Percentiles rank a stretch among this genome's conserved stretches.
Evolutionary conservation across 129 eudicot genomes (phyloP).

Genomic region (Flaveria ramosissima): DNA sequence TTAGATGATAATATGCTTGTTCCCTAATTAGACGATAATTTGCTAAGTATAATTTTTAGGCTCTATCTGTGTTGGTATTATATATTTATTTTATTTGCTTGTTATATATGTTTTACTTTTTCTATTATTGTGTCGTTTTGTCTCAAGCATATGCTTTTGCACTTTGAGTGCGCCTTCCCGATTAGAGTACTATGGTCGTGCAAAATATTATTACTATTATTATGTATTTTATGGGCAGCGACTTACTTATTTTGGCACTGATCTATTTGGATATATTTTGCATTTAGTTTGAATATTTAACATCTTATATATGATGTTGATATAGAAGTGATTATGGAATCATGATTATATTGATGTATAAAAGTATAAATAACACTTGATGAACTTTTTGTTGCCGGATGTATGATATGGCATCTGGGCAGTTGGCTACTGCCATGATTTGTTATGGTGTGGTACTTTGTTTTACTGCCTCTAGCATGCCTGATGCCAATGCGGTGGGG

Average conservation of each 20-base stretch:
- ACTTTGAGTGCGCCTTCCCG: neutral
- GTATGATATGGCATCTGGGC: neutral
- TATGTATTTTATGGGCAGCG: neutral
- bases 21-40: neutral
- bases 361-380: conserved; percentile 4
- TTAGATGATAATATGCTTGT: neutral
- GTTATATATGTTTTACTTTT: neutral
- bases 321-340: neutral
- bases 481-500: neutral
- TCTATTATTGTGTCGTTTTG: neutral
- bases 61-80: neutral
- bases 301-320: conserved; percentile 8
- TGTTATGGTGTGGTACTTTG: neutral
- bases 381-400: neutral
- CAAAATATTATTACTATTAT: conserved; percentile 12
- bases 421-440: conserved; percentile 1
- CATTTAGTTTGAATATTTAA: neutral
- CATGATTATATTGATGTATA: neutral
- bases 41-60: no score
- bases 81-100: neutral
- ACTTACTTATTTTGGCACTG: neutral
- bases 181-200: neutral
- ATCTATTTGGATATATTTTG: conserved; percentile 9
- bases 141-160: neutral
- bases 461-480: neutral